Evolutionary conservation across 2,329 filamentous ascomycete genomes (phyloP), one percentile per base, ranked within the genome.

Genomic region (Xylariales sp.): DNA sequence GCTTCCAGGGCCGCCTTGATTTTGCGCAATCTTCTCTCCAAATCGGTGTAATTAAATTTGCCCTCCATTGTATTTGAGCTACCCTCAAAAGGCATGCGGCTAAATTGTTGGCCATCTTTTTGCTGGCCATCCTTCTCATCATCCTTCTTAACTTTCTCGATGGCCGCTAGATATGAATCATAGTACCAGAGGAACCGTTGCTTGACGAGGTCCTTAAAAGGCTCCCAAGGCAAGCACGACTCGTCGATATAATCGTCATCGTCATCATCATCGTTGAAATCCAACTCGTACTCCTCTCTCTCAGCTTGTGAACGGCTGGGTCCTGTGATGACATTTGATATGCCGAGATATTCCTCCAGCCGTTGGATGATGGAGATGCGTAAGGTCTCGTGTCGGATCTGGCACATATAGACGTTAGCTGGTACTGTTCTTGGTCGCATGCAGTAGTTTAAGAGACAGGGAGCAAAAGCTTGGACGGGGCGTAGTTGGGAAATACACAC

Each of bases 181-280:
- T 87, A 95, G 63, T 97, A 97, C 93, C 93, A 97, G 12, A 97
- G 68, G 56, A 97, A 96, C 2, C 90, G 81, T 25, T 85, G 81
- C 63, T 97, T 97, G 71, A 85, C 87, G 5, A 95, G 70, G 54
- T 97, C 91, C 48, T 81, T 83, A 66, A 97, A 97, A 0, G 89
- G 88, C 48, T 95, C 85, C 59, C 88, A 95, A 1, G 78, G 72
- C 1, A 77, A 55, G 6, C 54, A 62, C 1, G 62, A 57, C 28
- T 84, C 79, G 12, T 78, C 42, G 63, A 68, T 15, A 58, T n/a
- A n/a, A n/a, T n/a, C n/a, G n/a, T 57, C 53, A 14, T 59, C 50
- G 24, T 72, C 66, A 35, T 65, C 70, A 15, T 38, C 35, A 18
- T 34, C 32, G 40, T 71, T 66, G 25, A 70, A 65, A 29, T 73